phyloP scores from a whole-genome alignment of 2,329 filamentous ascomycete species.

The Knoxdaviesia proteae region DNA sequence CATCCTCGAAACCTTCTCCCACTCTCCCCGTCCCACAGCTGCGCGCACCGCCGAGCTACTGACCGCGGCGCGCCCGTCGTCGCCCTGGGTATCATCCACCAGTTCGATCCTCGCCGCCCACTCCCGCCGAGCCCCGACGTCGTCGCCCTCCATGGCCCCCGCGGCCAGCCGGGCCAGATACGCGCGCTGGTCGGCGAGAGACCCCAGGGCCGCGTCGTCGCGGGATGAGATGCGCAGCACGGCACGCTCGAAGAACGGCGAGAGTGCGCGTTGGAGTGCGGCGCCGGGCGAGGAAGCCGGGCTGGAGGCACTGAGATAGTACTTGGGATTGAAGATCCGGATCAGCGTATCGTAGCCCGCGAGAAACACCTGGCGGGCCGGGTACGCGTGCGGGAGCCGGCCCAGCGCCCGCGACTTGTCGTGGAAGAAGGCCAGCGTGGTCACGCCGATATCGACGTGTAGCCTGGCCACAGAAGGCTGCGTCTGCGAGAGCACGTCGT shows the following conservation, averaged over 20 bases:
- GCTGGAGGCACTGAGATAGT: conserved; percentile 25
- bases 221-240: conserved; percentile 43
- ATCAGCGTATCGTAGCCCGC: conserved; percentile 59
- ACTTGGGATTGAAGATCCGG: conserved; percentile 51
- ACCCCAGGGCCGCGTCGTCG: conserved; percentile 38
- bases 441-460: conserved; percentile 46
- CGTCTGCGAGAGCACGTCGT: conserved; percentile 20
- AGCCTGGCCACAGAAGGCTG: conserved; percentile 4
- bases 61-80: conserved; percentile 15
- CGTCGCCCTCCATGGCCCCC: conserved; percentile 4
- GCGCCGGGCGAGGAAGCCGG: not conserved
- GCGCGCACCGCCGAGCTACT: conserved; percentile 42
- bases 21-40: conserved; percentile 14
- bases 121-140: conserved; percentile 7
- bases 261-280: conserved; percentile 27
- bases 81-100: conserved; percentile 24
- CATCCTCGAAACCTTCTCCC: conserved; percentile 24
- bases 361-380: conserved; percentile 40
- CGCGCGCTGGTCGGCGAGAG: conserved; percentile 16
- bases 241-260: conserved; percentile 42
- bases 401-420: conserved; percentile 37
- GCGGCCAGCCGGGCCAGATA: conserved; percentile 29
- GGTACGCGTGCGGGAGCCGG: conserved; percentile 18
- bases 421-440: conserved; percentile 51
- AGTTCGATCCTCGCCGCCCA: conserved; percentile 43